A percentile compares a stretch with the other conserved stretches of the same genome.
Conservation (phyloP, 2,329 filamentous ascomycete genomes). For the Rasamsonia emersonii region DNA sequence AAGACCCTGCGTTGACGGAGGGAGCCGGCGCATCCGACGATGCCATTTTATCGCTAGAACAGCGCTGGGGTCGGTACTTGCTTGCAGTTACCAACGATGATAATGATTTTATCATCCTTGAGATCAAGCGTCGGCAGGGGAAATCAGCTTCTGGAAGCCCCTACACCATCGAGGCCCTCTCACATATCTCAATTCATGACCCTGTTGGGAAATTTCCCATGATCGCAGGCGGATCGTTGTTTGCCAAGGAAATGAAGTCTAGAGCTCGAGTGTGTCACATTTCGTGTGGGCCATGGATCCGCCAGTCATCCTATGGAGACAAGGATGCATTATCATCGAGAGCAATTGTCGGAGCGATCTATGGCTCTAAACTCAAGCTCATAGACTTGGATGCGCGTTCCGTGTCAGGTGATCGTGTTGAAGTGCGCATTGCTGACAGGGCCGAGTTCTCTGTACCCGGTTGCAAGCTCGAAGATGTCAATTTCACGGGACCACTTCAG, state of each 20-base stretch:
- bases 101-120: conserved; percentile 27
- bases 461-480: conserved; percentile 8
- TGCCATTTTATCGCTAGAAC: too few relatives aligned
- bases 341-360: conserved; percentile 20
- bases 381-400: conserved; percentile 15
- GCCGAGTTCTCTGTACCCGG: conserved; percentile 6
- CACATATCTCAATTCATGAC: conserved; percentile 13
- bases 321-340: conserved; percentile 11
- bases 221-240: conserved; percentile 20
- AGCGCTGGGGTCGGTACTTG: conserved; percentile 28
- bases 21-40: too few relatives aligned
- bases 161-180: conserved; percentile 20
- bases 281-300: conserved; percentile 27
- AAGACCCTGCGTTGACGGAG: conserved; percentile 9
- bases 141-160: conserved; percentile 3
- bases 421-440: conserved; percentile 8
- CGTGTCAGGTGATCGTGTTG: not conserved
- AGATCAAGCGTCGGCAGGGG: conserved; percentile 12
- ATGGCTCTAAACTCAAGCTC: conserved; percentile 20
- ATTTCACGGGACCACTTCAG: conserved; percentile 22
- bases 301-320: not conserved
- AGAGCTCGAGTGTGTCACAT: conserved; percentile 19
- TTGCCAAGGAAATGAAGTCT: conserved; percentile 18
- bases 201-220: conserved; percentile 10
- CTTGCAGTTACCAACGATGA: conserved; percentile 32